phyloP scores from a whole-genome alignment of 495 filamentous ascomycete genomes.

The Podospora tetraspora region DNA sequence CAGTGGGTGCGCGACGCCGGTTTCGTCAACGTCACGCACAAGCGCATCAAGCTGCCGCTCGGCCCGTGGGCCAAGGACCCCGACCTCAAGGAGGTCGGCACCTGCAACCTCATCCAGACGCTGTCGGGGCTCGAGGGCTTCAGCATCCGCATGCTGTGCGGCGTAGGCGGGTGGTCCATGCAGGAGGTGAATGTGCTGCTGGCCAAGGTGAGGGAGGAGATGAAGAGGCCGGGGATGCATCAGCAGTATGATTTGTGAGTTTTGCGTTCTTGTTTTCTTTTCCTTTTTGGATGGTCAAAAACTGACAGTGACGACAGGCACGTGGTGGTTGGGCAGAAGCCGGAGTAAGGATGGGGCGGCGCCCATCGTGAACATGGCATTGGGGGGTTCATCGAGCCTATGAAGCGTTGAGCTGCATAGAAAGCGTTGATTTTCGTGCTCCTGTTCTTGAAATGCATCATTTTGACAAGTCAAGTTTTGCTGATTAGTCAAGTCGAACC shows the following conservation, averaged over 20 bases:
- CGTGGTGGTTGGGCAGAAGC: background rate
- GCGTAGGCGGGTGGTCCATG: constrained; percentile 47
- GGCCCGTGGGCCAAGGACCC: constrained; percentile 56
- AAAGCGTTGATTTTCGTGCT: background rate
- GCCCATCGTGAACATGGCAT: background rate
- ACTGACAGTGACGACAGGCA: background rate
- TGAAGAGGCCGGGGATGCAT: constrained; percentile 50
- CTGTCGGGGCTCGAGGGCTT: constrained; percentile 43
- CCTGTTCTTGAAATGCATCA: background rate
- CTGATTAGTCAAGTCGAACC: background rate
- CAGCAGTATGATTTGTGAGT: constrained; percentile 23
- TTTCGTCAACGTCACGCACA: constrained; percentile 49
- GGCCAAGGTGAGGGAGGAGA: constrained; percentile 48
- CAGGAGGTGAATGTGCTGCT: constrained; percentile 52
- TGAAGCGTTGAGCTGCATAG: background rate
- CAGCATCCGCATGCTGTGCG: constrained; percentile 43
- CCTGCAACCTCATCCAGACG: constrained; percentile 35
- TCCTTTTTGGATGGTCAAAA: too few relatives aligned
- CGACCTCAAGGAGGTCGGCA: constrained; percentile 47
- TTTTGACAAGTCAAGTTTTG: background rate
- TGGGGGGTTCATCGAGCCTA: background rate
- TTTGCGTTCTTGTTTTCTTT: background rate
- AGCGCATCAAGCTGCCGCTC: constrained; percentile 48
- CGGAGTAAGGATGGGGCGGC: background rate
- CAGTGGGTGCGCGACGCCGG: constrained; percentile 47